Base-by-base conservation (phyloP, 306 rosid genomes). In the Fragaria nilgerrensis region DNA sequence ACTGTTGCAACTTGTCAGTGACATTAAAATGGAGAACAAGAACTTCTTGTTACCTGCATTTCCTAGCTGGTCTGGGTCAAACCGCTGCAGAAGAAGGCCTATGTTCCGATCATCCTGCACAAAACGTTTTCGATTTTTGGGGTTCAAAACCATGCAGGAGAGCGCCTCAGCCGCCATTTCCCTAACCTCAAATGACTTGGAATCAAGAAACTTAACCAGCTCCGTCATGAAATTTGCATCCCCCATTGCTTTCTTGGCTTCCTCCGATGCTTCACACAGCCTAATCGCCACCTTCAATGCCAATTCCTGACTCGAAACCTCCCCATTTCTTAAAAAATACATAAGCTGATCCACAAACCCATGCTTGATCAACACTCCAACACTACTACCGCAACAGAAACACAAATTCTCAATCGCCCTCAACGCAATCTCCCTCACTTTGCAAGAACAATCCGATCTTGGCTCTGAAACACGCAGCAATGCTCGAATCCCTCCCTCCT, bases 131-230 rank as follows among this genome's bases (percentile, higher is more conserved):
- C 98, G 83, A 68, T 93, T 91, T 77, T 80, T 93, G 6, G 98
- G 79, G 75, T 89, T 85, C 80, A 80, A 80, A 64, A 93, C 91
- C 93, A 93, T 72, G 48, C 79, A 80, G 19, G 91, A 83, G 22
- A 93, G 90, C 27, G 93, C 89, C 83, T 86, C 97, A 0, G 92
- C 90, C 29, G 98, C 96, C 92, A 89, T 86, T 83, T 91, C 97
- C 5, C 98, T 81, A 80, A 91, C 95, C 43, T 89, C 97, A 44
- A 83, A 88, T 3, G 98, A 93, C 75, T 89, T 91, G 5, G 92
- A 91, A 79, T 81, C 84, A 5, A 93, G 93, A 80, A 91, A 87
- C 78, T 87, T 93, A 5, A 91, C 88, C 74, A 93, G 87, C 82
- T 91, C 98, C 9, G 86, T 78, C 96, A 93, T 89, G 81, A 93